Evolutionary conservation across 805 yeast genomes (phyloP), one percentile per base, ranked within the genome.

Genomic region (Yamadazyma scolyti): DNA sequence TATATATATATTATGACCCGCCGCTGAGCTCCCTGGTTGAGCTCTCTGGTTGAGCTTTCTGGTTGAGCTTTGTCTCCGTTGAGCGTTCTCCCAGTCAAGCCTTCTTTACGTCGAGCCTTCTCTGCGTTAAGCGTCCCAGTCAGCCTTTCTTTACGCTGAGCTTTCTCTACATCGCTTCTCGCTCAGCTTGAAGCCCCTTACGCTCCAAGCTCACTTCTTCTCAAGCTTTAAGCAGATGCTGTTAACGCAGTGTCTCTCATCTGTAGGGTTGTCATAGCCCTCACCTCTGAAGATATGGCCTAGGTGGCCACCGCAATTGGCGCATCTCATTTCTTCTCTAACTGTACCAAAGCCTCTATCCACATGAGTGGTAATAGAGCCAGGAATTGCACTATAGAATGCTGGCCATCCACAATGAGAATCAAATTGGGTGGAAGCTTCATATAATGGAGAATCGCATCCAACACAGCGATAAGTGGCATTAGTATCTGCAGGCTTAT

Each of bases 361-460:
- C 12, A 64, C 68, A 36, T 71, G 58, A 9, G 81, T 66, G 13
- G 57, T 68, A 23, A 93, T 70, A 5, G 95, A 70, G 0, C 88
- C 89, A 0, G 95, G 94, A 23, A 85, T 64, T 1, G 95, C 96
- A 36, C 86, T 82, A 56, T 81, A 90, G 57, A 93, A 93, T 0
- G 96, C 89, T 1, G 98, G 98, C 98, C 98, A 93, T 2, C 98
- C 98, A 57, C 98, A 93, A 32, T 87, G 87, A 9, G 95, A 77
- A 36, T 82, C 79, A 48, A 93, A 93, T 56, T 93, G 90, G 3
- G 96, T 73, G 19, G 71, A 64, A 17, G 95, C 79, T 38, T 72
- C 71, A 57, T 93, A 93, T 18, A 93, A 61, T 9, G 96, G 95
- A 25, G 73, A 64, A 30, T 68, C 70, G 58, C 98, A 93, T 5